phyloP scores from a whole-genome alignment of 179 eudicot species.

The Carnegiea gigantea region DNA sequence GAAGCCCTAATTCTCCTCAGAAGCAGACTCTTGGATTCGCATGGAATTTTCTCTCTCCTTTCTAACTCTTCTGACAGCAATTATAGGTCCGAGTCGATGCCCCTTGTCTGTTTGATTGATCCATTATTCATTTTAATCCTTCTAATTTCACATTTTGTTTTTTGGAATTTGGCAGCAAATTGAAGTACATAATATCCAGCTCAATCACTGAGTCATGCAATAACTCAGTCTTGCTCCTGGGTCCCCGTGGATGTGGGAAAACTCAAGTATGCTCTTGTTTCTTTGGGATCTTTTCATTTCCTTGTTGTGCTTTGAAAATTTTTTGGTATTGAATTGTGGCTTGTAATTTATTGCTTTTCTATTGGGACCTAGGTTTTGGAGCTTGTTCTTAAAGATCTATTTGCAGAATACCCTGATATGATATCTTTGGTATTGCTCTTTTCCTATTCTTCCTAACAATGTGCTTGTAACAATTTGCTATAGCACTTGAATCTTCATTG shows the following conservation, averaged over 20 bases:
- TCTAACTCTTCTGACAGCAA: slow-evolving; percentile 63
- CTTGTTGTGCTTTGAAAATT: neutral
- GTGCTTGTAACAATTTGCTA: neutral
- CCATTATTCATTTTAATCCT: neutral
- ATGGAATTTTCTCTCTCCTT: slow-evolving; percentile 47
- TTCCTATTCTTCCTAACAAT: neutral
- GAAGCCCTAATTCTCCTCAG: slow-evolving; percentile 62
- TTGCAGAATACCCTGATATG: slow-evolving; percentile 75
- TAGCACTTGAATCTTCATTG: neutral
- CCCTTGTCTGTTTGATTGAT: neutral
- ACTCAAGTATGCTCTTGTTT: slow-evolving; percentile 40
- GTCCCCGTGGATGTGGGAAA: slow-evolving; percentile 95
- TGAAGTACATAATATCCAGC: slow-evolving; percentile 77
- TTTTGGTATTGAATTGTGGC: neutral
- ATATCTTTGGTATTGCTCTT: slow-evolving; percentile 66
- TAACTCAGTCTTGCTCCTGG: slow-evolving; percentile 90
- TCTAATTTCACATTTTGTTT: neutral
- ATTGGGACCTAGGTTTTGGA: slow-evolving; percentile 61
- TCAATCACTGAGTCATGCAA: slow-evolving; percentile 90
- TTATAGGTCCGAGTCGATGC: slow-evolving; percentile 48
- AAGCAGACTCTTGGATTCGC: slow-evolving; percentile 58
- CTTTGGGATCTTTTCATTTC: neutral
- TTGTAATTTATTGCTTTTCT: neutral
- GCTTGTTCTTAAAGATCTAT: slow-evolving; percentile 70
- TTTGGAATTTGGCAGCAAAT: slow-evolving; percentile 51